phyloP scores from a whole-genome alignment of 345 rosid species.

The Populus pruinosa region DNA sequence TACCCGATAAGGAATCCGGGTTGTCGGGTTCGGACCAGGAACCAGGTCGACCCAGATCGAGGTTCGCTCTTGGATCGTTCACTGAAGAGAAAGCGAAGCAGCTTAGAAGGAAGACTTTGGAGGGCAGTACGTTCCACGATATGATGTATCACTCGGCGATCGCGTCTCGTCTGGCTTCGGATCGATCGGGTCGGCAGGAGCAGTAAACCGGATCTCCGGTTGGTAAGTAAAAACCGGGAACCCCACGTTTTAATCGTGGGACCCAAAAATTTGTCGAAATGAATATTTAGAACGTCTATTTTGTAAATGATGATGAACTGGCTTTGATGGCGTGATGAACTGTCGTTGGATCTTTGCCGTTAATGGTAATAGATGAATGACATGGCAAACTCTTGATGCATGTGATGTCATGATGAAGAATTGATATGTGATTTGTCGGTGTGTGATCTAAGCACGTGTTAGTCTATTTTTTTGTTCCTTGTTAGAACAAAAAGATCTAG shows the following conservation, averaged over 20 bases:
- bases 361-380: not conserved
- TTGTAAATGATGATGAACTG: not conserved
- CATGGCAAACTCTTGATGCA: not conserved
- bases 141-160: slow-evolving; percentile 74
- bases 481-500: not conserved
- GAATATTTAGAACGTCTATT: not conserved
- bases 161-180: slow-evolving; percentile 69
- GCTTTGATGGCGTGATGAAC: not conserved
- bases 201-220: slow-evolving; percentile 17
- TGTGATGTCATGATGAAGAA: not conserved
- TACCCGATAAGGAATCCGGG: slow-evolving; percentile 10
- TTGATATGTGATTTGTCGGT: not conserved
- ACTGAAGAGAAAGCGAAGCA: slow-evolving; percentile 71
- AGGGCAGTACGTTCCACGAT: slow-evolving; percentile 54
- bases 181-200: slow-evolving; percentile 31
- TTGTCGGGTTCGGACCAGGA: slow-evolving; percentile 18
- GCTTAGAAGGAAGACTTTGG: slow-evolving; percentile 50
- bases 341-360: not conserved
- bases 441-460: not conserved
- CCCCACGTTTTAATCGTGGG: not conserved
- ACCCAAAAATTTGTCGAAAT: slow-evolving; percentile 10
- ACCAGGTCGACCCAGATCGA: slow-evolving; percentile 18
- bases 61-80: slow-evolving; percentile 44
- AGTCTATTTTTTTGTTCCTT: not conserved
- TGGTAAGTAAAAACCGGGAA: not conserved